Evolutionary conservation across 306 rosid genomes (phyloP), one percentile per base, ranked within the genome.

Genomic region (Dicorynia guianensis): DNA sequence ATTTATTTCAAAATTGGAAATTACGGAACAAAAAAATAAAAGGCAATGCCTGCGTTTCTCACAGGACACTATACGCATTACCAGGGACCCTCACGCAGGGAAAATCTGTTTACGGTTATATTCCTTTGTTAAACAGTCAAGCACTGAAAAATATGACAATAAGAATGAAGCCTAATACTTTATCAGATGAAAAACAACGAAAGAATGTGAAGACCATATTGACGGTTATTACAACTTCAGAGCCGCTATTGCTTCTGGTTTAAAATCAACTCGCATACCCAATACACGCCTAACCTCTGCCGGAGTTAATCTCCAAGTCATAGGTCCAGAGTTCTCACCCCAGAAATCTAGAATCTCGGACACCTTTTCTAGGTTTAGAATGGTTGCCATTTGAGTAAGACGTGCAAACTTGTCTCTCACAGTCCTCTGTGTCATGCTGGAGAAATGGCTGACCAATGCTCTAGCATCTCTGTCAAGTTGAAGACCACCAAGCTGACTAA

Each of bases 261-360:
- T 93, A 81, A 93, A 93, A 85, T 93, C 98, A 76, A 93, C 90
- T 72, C 98, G 86, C 43, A 91, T 85, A 81, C 91, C 93, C 80
- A 95, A 80, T n/a, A 95, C 92, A 50, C 95, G 93, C 86, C 98
- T 86, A 76, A 95, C 98, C 90, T 95, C 97, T 0, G 98, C 97
- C 12, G 98, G 96, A 36, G 98, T 95, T 57, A 95, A 84, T 71
- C 98, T 92, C 97, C 98, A 95, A 14, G 98, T 92, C 97, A 92
- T 92, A 20, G 98, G 98, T 36, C 98, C 97, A 5, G 98, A 95
- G 82, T 90, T 95, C 88, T 95, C 97, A 36, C 98, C 98, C 98
- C 97, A 95, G 89, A 92, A 92, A 88, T 95, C 98, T 14, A 92
- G 86, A 84, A 95, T 95, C 86, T 92, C 97, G 19, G 97, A 95